phyloP scores from a whole-genome alignment of 2,329 filamentous ascomycete species.

The Aureobasidium sp. region DNA sequence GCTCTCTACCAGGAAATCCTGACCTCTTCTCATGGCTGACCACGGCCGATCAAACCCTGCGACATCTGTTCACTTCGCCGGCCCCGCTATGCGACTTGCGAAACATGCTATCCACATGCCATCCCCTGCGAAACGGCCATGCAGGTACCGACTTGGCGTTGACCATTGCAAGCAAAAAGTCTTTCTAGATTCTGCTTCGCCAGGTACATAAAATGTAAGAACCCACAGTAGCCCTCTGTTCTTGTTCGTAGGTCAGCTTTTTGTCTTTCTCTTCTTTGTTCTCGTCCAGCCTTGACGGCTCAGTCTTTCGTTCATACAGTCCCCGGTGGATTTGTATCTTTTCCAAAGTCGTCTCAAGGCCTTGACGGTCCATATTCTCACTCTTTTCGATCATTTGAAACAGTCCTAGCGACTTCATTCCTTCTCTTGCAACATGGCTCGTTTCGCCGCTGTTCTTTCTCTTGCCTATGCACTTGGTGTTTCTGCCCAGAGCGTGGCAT shows the following conservation, averaged over 20 bases:
- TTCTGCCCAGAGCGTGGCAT: conserved; percentile 23
- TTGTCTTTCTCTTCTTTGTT: neutral
- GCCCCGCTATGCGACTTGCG: neutral
- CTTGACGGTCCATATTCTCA: conserved; percentile 16
- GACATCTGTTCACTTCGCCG: neutral
- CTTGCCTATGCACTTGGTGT: conserved; percentile 15
- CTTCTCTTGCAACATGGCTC: conserved; percentile 15
- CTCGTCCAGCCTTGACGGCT: conserved; percentile 19
- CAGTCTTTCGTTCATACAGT: conserved; percentile 2
- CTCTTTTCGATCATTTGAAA: conserved; percentile 1
- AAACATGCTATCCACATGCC: conserved; percentile 13
- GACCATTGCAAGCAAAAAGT: neutral
- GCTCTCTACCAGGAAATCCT: neutral
- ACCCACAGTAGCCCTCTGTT: neutral
- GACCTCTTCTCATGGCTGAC: neutral
- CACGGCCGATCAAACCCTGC: neutral
- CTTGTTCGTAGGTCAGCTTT: neutral
- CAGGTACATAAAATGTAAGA: neutral
- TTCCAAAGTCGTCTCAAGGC: conserved; percentile 12
- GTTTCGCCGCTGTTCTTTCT: conserved; percentile 16
- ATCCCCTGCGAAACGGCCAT: conserved; percentile 9
- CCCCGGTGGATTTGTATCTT: conserved; percentile 7
- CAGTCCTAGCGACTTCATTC: neutral
- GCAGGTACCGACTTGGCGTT: conserved; percentile 8
- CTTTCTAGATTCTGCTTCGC: neutral